Percentiles rank a stretch among this genome's conserved stretches.
These are phyloP conservation scores for Blumeriella jaapii DNA, from an alignment of 2,329 filamentous ascomycete species.

Conservation along the genomic window DNA sequence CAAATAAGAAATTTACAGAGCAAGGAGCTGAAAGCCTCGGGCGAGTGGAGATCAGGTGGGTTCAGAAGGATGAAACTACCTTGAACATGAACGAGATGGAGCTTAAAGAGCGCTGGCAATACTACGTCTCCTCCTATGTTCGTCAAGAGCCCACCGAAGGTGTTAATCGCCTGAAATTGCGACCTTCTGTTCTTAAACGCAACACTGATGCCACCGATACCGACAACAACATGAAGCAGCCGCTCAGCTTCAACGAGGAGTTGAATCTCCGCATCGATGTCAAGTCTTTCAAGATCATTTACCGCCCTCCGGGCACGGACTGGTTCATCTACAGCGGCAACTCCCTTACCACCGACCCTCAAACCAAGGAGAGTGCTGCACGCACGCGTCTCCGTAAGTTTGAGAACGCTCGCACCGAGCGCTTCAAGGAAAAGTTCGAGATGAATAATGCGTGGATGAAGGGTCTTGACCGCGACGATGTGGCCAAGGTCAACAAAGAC, in stretches of 20 bases:
- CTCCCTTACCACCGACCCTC: slow-evolving; percentile 28
- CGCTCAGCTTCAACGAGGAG: slow-evolving; percentile 53
- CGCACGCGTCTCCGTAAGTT: slow-evolving; percentile 28
- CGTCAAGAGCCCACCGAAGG: slow-evolving; percentile 82
- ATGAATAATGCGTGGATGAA: slow-evolving; percentile 41
- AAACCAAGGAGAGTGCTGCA: slow-evolving; percentile 21
- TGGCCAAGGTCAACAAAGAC: slow-evolving; percentile 34
- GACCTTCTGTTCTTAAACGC: slow-evolving; percentile 57
- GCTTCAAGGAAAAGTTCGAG: slow-evolving; percentile 40
- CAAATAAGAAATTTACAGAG: too few species aligned
- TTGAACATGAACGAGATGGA: slow-evolving; percentile 87
- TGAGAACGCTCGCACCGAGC: slow-evolving; percentile 29
- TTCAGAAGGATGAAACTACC: slow-evolving; percentile 58
- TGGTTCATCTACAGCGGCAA: slow-evolving; percentile 50
- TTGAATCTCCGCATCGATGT: slow-evolving; percentile 64
- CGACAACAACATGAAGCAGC: slow-evolving; percentile 47
- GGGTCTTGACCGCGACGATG: slow-evolving; percentile 36
- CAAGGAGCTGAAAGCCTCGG: too few species aligned
- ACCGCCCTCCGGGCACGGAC: slow-evolving; percentile 57
- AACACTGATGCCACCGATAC: slow-evolving; percentile 54
- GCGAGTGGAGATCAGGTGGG: slow-evolving; percentile 61
- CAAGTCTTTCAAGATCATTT: slow-evolving; percentile 70
- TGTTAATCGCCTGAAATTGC: slow-evolving; percentile 51
- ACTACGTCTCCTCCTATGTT: slow-evolving; percentile 88
- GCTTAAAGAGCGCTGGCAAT: slow-evolving; percentile 75